Conservation (phyloP, 371 early-diverging fungal genomes). For the Chytridium lagenaria region DNA sequence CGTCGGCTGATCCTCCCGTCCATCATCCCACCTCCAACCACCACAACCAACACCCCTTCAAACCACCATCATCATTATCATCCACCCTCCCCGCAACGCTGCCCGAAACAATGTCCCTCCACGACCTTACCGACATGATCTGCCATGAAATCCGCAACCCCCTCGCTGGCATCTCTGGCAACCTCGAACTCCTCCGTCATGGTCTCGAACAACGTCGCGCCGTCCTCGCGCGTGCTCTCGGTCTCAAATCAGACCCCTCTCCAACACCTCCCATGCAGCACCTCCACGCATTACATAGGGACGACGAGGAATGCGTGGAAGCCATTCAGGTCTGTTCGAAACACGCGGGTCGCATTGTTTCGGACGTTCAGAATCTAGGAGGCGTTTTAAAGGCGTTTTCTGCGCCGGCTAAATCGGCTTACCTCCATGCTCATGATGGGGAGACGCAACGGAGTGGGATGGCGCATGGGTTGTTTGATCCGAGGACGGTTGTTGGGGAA, state of each 20-base stretch:
- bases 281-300: conserved; percentile 49
- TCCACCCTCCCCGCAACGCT: neutral
- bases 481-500: neutral
- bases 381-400: conserved; percentile 55
- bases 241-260: neutral
- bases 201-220: neutral
- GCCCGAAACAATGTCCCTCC: neutral
- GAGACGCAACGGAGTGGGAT: conserved; percentile 8
- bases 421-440: neutral
- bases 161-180: conserved; percentile 7
- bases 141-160: conserved; percentile 21
- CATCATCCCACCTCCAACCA: neutral
- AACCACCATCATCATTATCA: neutral
- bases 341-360: conserved; percentile 49
- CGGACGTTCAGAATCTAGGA: conserved; percentile 56
- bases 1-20: neutral
- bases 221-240: conserved; percentile 1
- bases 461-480: neutral
- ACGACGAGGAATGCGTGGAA: conserved; percentile 52
- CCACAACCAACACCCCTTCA: no score
- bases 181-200: neutral
- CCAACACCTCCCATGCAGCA: neutral
- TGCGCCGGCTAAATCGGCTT: neutral
- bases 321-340: conserved; percentile 56
- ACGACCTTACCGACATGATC: conserved; percentile 16